These are phyloP conservation scores for Schizosaccharomyces octosporus DNA, from an alignment of 805 yeast species.

Conservation along the genomic window DNA sequence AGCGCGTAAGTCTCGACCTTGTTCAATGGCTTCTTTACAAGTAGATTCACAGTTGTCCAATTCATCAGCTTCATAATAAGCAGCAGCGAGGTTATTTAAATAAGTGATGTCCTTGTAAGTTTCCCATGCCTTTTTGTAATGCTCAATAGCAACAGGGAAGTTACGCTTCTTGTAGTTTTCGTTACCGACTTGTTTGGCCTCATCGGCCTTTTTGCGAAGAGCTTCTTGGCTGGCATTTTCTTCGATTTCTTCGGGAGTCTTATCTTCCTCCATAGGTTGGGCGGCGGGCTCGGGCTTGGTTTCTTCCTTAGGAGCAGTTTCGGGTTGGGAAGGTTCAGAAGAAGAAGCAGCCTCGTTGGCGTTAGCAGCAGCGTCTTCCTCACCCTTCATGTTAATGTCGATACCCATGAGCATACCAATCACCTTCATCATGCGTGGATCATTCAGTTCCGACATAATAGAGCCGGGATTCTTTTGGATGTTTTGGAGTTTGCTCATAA, in stretches of 20 bases:
- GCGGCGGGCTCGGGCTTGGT: conserved; percentile 9
- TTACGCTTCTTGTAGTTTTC: conserved; percentile 59
- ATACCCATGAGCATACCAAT: conserved; percentile 71
- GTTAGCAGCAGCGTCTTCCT: conserved; percentile 10
- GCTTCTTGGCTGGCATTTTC: conserved; percentile 11
- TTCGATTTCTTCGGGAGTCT: conserved; percentile 16
- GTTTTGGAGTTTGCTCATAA: conserved; percentile 38
- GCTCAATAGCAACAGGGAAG: conserved; percentile 78
- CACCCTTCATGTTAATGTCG: conserved; percentile 18
- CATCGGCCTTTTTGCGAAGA: conserved; percentile 16
- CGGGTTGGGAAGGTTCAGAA: neutral
- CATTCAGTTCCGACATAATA: conserved; percentile 43
- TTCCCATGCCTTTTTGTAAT: conserved; percentile 71
- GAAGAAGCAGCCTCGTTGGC: conserved; percentile 5
- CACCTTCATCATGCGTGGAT: conserved; percentile 70
- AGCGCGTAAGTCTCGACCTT: conserved; percentile 72
- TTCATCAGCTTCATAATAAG: conserved; percentile 88
- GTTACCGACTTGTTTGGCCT: conserved; percentile 66
- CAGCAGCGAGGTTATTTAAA: conserved; percentile 91
- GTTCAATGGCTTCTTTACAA: conserved; percentile 59
- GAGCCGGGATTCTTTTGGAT: conserved; percentile 47
- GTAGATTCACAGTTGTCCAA: conserved; percentile 64
- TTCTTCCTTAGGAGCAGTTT: neutral
- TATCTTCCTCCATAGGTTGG: conserved; percentile 10
- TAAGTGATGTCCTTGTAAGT: conserved; percentile 64